Percentiles rank a stretch among this genome's conserved stretches.
Conservation (phyloP, 805 yeast species). For the Candida jianshihensis region DNA sequence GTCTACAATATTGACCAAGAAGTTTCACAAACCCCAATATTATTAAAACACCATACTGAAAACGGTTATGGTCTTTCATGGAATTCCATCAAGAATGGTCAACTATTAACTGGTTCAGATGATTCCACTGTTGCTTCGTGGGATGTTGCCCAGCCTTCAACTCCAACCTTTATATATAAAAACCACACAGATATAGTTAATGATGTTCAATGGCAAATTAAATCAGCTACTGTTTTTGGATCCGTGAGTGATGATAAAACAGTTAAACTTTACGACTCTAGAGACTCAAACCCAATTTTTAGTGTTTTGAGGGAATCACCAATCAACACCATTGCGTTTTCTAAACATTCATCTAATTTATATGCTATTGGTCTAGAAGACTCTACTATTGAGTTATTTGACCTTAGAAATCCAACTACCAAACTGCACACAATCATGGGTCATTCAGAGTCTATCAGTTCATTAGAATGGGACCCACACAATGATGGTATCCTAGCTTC, state of each 20-base stretch:
- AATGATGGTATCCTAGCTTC: slow-evolving; percentile 73
- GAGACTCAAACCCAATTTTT: slow-evolving; percentile 20
- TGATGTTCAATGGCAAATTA: slow-evolving; percentile 69
- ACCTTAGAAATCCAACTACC: slow-evolving; percentile 41
- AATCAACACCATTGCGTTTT: slow-evolving; percentile 61
- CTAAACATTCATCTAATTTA: slow-evolving; percentile 51
- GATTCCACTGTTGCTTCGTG: slow-evolving; percentile 59
- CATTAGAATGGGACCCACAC: slow-evolving; percentile 72
- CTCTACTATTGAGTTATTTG: slow-evolving; percentile 59
- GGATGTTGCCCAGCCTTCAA: slow-evolving; percentile 32
- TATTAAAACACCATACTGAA: slow-evolving; percentile 45
- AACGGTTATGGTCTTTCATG: slow-evolving; percentile 77
- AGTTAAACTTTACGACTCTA: slow-evolving; percentile 44
- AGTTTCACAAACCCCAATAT: slow-evolving; percentile 21
- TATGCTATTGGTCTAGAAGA: slow-evolving; percentile 68
- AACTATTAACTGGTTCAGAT: slow-evolving; percentile 56
- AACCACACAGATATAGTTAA: slow-evolving; percentile 58
- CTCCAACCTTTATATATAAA: slow-evolving; percentile 27
- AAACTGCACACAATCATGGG: slow-evolving; percentile 72
- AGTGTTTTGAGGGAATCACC: slow-evolving; percentile 28
- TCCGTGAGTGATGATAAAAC: slow-evolving; percentile 68
- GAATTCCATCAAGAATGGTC: slow-evolving; percentile 43
- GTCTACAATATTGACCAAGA: slow-evolving; percentile 35
- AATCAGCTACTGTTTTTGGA: slow-evolving; percentile 46
- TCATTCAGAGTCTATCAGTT: slow-evolving; percentile 66